Evolutionary conservation across 2,329 filamentous ascomycete species (phyloP), one percentile per base, ranked within the genome.

Genomic region (Ceratocystis variospora): DNA sequence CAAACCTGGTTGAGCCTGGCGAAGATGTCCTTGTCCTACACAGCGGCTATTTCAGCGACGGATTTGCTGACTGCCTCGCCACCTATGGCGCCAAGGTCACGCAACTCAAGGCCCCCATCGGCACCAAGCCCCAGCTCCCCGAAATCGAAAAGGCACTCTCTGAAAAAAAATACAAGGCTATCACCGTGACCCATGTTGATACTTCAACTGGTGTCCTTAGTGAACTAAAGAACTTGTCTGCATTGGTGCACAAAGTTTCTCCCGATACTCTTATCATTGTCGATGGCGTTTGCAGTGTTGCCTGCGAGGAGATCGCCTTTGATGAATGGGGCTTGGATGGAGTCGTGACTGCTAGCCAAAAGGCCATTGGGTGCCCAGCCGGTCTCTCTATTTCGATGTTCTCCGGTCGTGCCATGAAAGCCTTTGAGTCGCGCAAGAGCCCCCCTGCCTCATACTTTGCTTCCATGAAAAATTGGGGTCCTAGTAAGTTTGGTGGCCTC

Each of bases 111-210:
- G 91, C 90, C 1, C 85, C 90, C 61, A 89, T 97, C 73, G 94
- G 94, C 69, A 87, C 89, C 70, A 85, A 91, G 65, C 93, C 93
- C 59, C 88, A 95, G 73, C 83, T 96, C 46, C 82, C 87, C 64
- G 89, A 96, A 75, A 86, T 99, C 69, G 93, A 97, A 79, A 84
- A 87, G 77, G 91, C 92, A 2, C 80, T 99, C 70, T 87, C 87
- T 76, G 85, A 90, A 80, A 96, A 94, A 81, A 85, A 89, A 73
- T 97, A 96, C 82, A 97, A 97, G 83, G 76, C 93, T 69, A 78
- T 99, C 72, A 97, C 93, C 53, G 88, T 97, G 70, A 99, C 94
- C 10, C 94, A 99, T 75, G 93, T 96, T 69, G 94, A 99, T 74
- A 99, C 94, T 28, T 96, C 92, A 3, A 99, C 94, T 46, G 94